These are phyloP conservation scores for Grosmannia serpens DNA, from an alignment of 2,329 filamentous ascomycete genomes.

Conservation along the genomic window DNA sequence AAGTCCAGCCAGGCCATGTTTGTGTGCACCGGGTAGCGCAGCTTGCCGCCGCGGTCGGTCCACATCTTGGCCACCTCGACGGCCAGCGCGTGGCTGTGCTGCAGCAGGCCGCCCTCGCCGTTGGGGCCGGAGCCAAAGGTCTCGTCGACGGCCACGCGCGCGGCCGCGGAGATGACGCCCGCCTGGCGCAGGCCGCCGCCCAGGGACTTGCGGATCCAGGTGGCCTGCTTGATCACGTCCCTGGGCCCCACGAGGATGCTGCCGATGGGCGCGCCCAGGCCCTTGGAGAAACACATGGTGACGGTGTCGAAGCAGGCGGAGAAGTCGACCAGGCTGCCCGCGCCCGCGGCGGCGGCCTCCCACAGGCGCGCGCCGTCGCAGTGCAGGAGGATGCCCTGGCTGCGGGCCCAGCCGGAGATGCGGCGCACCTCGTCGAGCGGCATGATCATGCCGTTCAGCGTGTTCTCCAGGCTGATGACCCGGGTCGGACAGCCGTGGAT, in stretches of 20 bases:
- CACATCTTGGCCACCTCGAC: constrained; percentile 50
- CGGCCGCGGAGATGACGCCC: constrained; percentile 65
- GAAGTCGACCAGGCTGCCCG: constrained; percentile 28
- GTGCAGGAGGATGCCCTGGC: constrained; percentile 33
- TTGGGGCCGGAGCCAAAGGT: constrained; percentile 53
- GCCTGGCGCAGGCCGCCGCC: constrained; percentile 69
- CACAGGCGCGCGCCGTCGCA: constrained; percentile 41
- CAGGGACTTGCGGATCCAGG: constrained; percentile 71
- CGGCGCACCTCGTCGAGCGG: constrained; percentile 58
- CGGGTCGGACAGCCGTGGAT: constrained; percentile 71
- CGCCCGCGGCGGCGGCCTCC: constrained; percentile 35
- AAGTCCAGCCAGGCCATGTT: constrained; percentile 87
- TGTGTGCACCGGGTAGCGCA: constrained; percentile 64
- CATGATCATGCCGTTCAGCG: constrained; percentile 66
- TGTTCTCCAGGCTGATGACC: constrained; percentile 79
- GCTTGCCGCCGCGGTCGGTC: constrained; percentile 55
- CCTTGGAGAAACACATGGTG: constrained; percentile 45
- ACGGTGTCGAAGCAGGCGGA: constrained; percentile 41
- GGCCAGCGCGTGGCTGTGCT: constrained; percentile 49
- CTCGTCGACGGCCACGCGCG: constrained; percentile 66
- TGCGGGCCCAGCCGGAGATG: constrained; percentile 59
- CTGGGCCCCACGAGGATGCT: constrained; percentile 33
- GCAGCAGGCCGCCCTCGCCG: constrained; percentile 50
- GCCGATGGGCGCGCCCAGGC: constrained; percentile 39
- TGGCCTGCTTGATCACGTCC: constrained; percentile 50